Percentiles rank a stretch among this genome's conserved stretches.
Evolutionary conservation across 2,329 filamentous ascomycete genomes (phyloP).

Genomic region (Cytospora mali): DNA sequence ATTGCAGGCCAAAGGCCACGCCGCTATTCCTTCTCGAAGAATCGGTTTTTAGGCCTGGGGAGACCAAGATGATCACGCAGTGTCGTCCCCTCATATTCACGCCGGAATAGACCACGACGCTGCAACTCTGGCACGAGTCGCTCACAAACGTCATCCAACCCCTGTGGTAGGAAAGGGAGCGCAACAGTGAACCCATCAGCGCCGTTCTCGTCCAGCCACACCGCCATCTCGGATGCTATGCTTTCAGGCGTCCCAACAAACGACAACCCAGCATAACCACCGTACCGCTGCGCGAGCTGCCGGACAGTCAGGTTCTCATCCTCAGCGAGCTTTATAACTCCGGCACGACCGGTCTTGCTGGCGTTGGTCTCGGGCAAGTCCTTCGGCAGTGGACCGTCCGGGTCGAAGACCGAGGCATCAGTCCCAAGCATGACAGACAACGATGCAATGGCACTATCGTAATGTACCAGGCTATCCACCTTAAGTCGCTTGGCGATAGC

Average conservation of each 20-base stretch:
- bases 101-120: slow-evolving; percentile 51
- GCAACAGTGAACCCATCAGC: slow-evolving; percentile 55
- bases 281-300: slow-evolving; percentile 53
- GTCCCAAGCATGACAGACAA: slow-evolving; percentile 51
- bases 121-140: slow-evolving; percentile 54
- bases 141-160: slow-evolving; percentile 51
- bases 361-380: slow-evolving; percentile 57
- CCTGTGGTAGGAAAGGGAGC: slow-evolving; percentile 54
- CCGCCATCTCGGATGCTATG: slow-evolving; percentile 52
- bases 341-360: slow-evolving; percentile 51
- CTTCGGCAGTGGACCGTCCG: slow-evolving; percentile 50
- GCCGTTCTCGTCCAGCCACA: slow-evolving; percentile 50
- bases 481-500: slow-evolving; percentile 51
- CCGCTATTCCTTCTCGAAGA: slow-evolving; percentile 34
- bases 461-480: slow-evolving; percentile 55
- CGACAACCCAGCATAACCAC: slow-evolving; percentile 52
- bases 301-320: slow-evolving; percentile 51
- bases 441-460: slow-evolving; percentile 56
- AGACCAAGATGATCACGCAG: slow-evolving; percentile 58
- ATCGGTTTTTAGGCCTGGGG: slow-evolving; percentile 46
- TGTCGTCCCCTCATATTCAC: slow-evolving; percentile 55
- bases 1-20: neutral
- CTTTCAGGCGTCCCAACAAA: slow-evolving; percentile 53
- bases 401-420: slow-evolving; percentile 51
- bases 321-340: slow-evolving; percentile 47